A percentile compares a stretch with the other conserved stretches of the same genome.
These are phyloP conservation scores for Orobanche coerulescens DNA, from an alignment of 257 asterid genomes.

Conservation along the genomic window DNA sequence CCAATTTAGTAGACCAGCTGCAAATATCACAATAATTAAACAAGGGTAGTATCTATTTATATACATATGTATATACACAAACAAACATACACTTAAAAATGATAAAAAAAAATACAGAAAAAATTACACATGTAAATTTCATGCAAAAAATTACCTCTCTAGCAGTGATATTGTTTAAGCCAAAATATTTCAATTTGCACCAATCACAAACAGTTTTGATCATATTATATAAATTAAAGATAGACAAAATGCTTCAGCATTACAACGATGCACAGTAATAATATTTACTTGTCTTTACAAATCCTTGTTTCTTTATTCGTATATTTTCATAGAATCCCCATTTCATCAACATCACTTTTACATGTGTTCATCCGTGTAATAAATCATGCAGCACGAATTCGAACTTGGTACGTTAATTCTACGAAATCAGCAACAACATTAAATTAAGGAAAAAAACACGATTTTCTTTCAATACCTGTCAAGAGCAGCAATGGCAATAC, in stretches of 20 bases:
- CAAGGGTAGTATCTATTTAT: not conserved
- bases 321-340: not conserved
- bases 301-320: not conserved
- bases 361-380: not conserved
- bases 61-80: too few relatives aligned
- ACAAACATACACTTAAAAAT: not conserved
- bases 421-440: not conserved
- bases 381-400: conserved; percentile 13
- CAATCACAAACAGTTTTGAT: not conserved
- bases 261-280: not conserved
- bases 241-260: not conserved
- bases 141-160: not conserved
- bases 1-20: conserved; percentile 86
- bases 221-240: not conserved
- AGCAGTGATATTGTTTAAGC: not conserved
- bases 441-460: not conserved
- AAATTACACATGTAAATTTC: not conserved
- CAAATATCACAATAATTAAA: conserved; percentile 22
- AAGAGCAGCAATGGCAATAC: conserved; percentile 66
- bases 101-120: not conserved
- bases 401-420: not conserved
- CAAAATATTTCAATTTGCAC: not conserved
- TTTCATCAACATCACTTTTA: too few relatives aligned
- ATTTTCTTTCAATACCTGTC: conserved; percentile 41
- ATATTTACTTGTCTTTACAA: not conserved